Base-by-base conservation (phyloP, 352 stramenopile genomes). In the Pseudoperonospora humuli region DNA sequence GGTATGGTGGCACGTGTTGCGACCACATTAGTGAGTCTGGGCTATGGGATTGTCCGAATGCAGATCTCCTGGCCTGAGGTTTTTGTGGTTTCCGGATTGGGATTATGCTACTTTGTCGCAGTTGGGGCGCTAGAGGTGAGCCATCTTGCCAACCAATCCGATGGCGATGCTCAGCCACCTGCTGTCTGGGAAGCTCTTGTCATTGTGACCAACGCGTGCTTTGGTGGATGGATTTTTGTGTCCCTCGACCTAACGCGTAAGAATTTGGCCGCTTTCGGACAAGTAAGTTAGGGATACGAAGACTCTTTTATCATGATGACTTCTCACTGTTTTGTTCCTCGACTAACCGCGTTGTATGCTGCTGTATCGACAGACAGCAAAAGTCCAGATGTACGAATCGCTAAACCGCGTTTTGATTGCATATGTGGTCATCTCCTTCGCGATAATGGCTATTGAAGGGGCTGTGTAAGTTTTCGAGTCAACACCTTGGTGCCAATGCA, bases 191-290 rank as follows among this genome's bases (percentile, higher is more conserved):
- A 88, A 49, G 46, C 65, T 8, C 67, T 93, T n/a, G 75, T 83
- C 9, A 67, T 86, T 33, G 67, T 75, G 34, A 89, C 82, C 14
- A 88, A 93, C 46, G 47, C 46, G 2, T 93, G 82, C 49, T 93
- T 93, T 64, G 75, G 64, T 11, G 75, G 75, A 0, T 93, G 82
- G 82, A 93, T 93, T 41, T 93, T 89, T 55, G 57, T 75, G 37
- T 91, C 82, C 3, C 54, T 93, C 7, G 54, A 72, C 13, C 55
- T 92, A 8, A 92, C 82, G 8, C 69, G 72, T 24, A 85, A 83
- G 55, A 91, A 88, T 18, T 66, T 93, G n/a, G 67, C 62, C 5
- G 67, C 64, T 3, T 92, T 86, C 43, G 75, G 77, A 7, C 82
- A 93, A 68, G 75, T 86, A 48, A 44, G 31, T 19, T 25, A 26